phyloP scores from a whole-genome alignment of 176 grass and related monocot species.

The Olyra latifolia region DNA sequence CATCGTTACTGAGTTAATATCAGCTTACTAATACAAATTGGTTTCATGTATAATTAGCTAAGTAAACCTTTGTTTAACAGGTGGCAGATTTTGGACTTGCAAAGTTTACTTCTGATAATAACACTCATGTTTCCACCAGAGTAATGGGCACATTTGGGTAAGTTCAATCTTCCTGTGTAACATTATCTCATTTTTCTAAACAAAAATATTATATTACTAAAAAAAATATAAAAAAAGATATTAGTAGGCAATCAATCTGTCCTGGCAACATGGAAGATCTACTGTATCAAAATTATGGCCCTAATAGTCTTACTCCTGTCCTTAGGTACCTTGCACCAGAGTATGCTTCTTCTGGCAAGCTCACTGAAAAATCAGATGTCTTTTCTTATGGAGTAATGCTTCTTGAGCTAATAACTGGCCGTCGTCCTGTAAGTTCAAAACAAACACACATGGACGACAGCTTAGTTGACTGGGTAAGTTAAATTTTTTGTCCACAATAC shows the following conservation, averaged over 20 bases:
- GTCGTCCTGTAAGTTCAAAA: slow-evolving; percentile 74
- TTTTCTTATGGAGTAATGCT: slow-evolving; percentile 97
- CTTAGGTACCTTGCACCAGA: slow-evolving; percentile 94
- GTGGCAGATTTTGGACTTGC: slow-evolving; percentile 99
- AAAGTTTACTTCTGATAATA: slow-evolving; percentile 73
- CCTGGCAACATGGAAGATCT: neutral
- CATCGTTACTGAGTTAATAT: slow-evolving; percentile 31
- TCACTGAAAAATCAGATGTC: slow-evolving; percentile 93
- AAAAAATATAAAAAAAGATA: too few species aligned
- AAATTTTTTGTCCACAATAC: neutral
- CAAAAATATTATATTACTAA: neutral
- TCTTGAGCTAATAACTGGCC: slow-evolving; percentile 94
- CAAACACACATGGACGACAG: slow-evolving; percentile 82
- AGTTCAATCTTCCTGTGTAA: slow-evolving; percentile 11
- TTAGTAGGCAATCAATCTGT: neutral
- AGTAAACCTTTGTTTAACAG: slow-evolving; percentile 43
- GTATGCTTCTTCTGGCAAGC: slow-evolving; percentile 95
- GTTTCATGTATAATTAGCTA: neutral
- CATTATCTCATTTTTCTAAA: slow-evolving; percentile 17
- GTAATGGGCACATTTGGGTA: slow-evolving; percentile 98
- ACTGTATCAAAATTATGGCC: neutral
- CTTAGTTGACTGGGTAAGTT: slow-evolving; percentile 92
- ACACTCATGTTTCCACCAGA: slow-evolving; percentile 93
- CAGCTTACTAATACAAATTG: neutral
- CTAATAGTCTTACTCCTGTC: slow-evolving; percentile 20